Conservation (phyloP, 805 yeast genomes). For the Metschnikowia kofuensis region DNA sequence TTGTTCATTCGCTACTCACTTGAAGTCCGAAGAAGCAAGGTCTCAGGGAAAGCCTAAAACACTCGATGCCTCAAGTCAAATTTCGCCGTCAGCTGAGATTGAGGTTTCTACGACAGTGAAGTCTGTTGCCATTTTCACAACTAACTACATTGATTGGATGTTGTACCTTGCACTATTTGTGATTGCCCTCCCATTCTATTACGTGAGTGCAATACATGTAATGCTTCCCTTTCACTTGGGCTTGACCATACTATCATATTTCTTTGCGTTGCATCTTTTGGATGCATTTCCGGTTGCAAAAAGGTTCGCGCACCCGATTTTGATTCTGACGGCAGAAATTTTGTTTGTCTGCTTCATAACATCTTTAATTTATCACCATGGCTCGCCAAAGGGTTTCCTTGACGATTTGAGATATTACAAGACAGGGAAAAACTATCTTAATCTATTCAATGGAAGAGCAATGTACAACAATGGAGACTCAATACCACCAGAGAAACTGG, state of each 20-base stretch:
- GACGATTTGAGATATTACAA: slow-evolving; percentile 53
- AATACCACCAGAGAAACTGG: slow-evolving; percentile 8
- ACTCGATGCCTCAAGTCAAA: not conserved
- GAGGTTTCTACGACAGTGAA: slow-evolving; percentile 17
- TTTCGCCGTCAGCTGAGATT: not conserved
- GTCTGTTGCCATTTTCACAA: slow-evolving; percentile 33
- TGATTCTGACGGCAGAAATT: slow-evolving; percentile 63
- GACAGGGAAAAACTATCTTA: slow-evolving; percentile 65
- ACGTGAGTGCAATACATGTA: slow-evolving; percentile 44
- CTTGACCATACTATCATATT: slow-evolving; percentile 56
- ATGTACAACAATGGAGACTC: slow-evolving; percentile 28
- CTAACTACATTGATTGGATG: slow-evolving; percentile 53
- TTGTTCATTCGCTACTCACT: not conserved
- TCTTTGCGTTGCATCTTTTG: slow-evolving; percentile 47
- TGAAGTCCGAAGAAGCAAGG: not conserved
- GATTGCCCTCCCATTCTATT: slow-evolving; percentile 60
- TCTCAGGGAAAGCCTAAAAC: not conserved
- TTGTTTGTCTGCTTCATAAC: slow-evolving; percentile 61
- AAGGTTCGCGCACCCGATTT: slow-evolving; percentile 67
- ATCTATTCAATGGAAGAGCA: slow-evolving; percentile 47
- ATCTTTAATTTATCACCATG: slow-evolving; percentile 45
- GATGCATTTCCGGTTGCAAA: slow-evolving; percentile 42
- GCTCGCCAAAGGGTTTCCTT: slow-evolving; percentile 47
- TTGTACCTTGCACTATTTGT: slow-evolving; percentile 47
- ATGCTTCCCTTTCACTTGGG: slow-evolving; percentile 63